These are phyloP conservation scores for Paraconiothyrium brasiliense DNA, from an alignment of 2,329 filamentous ascomycete genomes.

Conservation along the genomic window DNA sequence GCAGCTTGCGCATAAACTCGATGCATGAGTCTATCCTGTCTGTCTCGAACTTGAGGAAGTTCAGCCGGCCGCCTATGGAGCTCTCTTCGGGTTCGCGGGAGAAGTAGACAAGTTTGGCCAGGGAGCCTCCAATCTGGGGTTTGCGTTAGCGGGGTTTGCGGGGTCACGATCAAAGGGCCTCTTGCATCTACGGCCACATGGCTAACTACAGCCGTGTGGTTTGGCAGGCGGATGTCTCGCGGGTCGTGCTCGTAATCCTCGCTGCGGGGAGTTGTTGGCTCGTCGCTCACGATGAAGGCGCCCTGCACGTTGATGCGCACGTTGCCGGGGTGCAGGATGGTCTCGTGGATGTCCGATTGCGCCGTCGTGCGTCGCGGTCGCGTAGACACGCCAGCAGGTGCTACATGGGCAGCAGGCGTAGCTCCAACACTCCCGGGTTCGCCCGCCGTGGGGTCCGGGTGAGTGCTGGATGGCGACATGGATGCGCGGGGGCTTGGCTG, in stretches of 20 bases:
- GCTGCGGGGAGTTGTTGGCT: constrained; percentile 59
- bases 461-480: constrained; percentile 38
- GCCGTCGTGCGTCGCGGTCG: constrained; percentile 41
- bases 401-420: constrained; percentile 11
- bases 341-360: constrained; percentile 57
- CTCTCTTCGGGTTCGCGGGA: constrained; percentile 83
- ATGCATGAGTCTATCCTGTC: constrained; percentile 93
- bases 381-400: constrained; percentile 26
- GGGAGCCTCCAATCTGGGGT: constrained; percentile 86
- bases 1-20: constrained; percentile 86
- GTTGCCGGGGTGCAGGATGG: constrained; percentile 69
- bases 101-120: constrained; percentile 98
- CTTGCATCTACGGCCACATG: constrained; percentile 96
- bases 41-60: constrained; percentile 97
- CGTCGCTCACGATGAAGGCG: constrained; percentile 92
- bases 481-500: constrained; percentile 46
- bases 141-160: constrained; percentile 27
- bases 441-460: constrained; percentile 43
- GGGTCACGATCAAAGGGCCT: neutral
- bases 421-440: constrained; percentile 34
- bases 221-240: constrained; percentile 93
- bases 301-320: constrained; percentile 97
- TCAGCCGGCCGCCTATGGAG: constrained; percentile 86
- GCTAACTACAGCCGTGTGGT: constrained; percentile 93
- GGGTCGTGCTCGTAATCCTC: constrained; percentile 75